Evolutionary conservation across 306 rosid genomes (phyloP).

Genomic region (Luffa aegyptiaca): DNA sequence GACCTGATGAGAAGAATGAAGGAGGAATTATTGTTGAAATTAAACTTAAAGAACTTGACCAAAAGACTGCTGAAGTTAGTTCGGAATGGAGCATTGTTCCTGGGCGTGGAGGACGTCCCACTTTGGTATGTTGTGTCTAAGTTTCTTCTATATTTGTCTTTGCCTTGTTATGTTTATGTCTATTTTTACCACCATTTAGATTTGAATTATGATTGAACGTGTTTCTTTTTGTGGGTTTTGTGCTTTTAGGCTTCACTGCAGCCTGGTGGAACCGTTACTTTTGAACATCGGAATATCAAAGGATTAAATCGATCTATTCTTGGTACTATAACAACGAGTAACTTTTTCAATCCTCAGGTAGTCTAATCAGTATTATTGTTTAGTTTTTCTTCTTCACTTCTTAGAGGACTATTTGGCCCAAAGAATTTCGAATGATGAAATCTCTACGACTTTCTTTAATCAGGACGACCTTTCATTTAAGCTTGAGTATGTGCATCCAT

Average conservation of each 20-base stretch:
- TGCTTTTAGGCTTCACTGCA: constrained; percentile 77
- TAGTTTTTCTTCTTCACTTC: not conserved
- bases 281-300: constrained; percentile 74
- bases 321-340: constrained; percentile 79
- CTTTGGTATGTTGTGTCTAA: constrained; percentile 45
- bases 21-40: constrained; percentile 93
- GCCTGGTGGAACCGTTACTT: constrained; percentile 90
- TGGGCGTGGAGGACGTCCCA: constrained; percentile 89
- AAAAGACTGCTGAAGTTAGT: constrained; percentile 88
- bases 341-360: constrained; percentile 81
- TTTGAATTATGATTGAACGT: not conserved
- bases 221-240: constrained; percentile 11
- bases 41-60: constrained; percentile 84
- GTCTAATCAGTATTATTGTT: not conserved
- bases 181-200: not conserved
- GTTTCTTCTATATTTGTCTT: not conserved
- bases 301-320: constrained; percentile 77
- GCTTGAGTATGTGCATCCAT: constrained; percentile 92
- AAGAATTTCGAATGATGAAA: not conserved
- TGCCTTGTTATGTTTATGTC: not conserved
- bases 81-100: constrained; percentile 97
- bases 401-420: not conserved
- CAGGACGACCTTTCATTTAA: constrained; percentile 95
- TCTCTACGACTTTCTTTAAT: constrained; percentile 13
- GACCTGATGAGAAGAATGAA: constrained; percentile 86